Base-by-base conservation (phyloP, 2,329 filamentous ascomycete genomes). In the Raffaelea ambrosiae region DNA sequence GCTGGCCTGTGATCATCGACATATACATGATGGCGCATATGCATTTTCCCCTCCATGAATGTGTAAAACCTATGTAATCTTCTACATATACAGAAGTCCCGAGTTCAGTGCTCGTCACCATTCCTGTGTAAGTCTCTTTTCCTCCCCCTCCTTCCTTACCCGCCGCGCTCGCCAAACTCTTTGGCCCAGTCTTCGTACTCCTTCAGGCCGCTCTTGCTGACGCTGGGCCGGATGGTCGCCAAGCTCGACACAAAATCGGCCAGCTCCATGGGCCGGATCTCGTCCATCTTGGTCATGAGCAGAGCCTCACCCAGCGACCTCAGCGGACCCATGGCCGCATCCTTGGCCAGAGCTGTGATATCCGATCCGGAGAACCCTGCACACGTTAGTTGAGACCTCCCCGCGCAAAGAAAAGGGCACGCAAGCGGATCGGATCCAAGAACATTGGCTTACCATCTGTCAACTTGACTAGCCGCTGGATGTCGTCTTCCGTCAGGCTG, bases 331-430 rank as follows among this genome's bases (percentile, higher is more conserved):
- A 98, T 98, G 3, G 93, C 93, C 9, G 93, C 93, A 62, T 98
- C 93, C 66, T 98, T 98, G 8, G 93, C 93, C 9, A 98, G 72
- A 1, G 93, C 90, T 20, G 93, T 97, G 55, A 98, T 95, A 60
- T 98, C 93, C 2, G 89, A 95, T 40, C 93, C 93, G 9, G 89
- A 96, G 67, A 95, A 98, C n/a, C 89, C 90, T 96, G 18, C 18
- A 48, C 3, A 36, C 42, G 47, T 44, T 36, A 39, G 10, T 29
- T 9, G 39, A 46, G 39, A 57, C 49, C 19, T 38, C 4, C 16
- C 7, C 19, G 22, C 3, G 44, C 41, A 18, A 4, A 38, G 3
- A 11, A 51, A 57, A 41, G 23, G 42, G 21, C 26, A 38, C 18
- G n/a, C 45, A 36, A 4, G 21, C 22, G 22, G 40, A 21, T 5